Conservation (phyloP, 2,329 filamentous ascomycete genomes). For the Penicillium sp. region DNA sequence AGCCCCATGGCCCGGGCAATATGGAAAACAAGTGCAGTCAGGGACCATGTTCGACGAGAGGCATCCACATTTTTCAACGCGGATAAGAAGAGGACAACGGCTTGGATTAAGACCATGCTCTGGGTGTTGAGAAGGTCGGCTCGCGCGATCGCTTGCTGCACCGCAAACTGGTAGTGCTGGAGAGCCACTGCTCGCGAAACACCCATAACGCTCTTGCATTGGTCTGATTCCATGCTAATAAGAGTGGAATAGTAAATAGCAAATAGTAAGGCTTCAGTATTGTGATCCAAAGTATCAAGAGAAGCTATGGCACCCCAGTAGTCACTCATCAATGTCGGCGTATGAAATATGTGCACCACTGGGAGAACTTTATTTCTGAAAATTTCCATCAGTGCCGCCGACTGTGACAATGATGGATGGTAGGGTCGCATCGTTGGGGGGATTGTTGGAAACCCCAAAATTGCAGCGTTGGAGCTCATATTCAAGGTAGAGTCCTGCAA, state of each 20-base stretch:
- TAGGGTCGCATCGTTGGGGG: slow-evolving; percentile 56
- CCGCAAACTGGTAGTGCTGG: slow-evolving; percentile 59
- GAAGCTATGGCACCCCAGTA: slow-evolving; percentile 53
- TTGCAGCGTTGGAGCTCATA: slow-evolving; percentile 50
- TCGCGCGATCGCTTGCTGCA: slow-evolving; percentile 63
- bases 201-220: slow-evolving; percentile 52
- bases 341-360: slow-evolving; percentile 59
- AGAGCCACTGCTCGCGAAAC: slow-evolving; percentile 52
- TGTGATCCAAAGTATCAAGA: slow-evolving; percentile 51
- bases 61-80: slow-evolving; percentile 36
- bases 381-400: slow-evolving; percentile 18
- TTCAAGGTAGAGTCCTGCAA: slow-evolving; percentile 47
- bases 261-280: slow-evolving; percentile 61
- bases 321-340: slow-evolving; percentile 53
- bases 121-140: slow-evolving; percentile 63
- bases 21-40: slow-evolving; percentile 34
- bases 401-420: slow-evolving; percentile 48
- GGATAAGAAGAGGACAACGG: slow-evolving; percentile 63
- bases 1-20: slow-evolving; percentile 36
- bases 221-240: slow-evolving; percentile 54
- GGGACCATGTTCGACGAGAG: slow-evolving; percentile 32
- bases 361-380: slow-evolving; percentile 51
- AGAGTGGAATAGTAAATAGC: slow-evolving; percentile 62
- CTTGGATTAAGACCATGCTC: slow-evolving; percentile 61
- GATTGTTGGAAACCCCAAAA: slow-evolving; percentile 54